Evolutionary conservation across 495 filamentous ascomycete species (phyloP), one percentile per base, ranked within the genome.

Genomic region (Hypoxylon lenormandii): DNA sequence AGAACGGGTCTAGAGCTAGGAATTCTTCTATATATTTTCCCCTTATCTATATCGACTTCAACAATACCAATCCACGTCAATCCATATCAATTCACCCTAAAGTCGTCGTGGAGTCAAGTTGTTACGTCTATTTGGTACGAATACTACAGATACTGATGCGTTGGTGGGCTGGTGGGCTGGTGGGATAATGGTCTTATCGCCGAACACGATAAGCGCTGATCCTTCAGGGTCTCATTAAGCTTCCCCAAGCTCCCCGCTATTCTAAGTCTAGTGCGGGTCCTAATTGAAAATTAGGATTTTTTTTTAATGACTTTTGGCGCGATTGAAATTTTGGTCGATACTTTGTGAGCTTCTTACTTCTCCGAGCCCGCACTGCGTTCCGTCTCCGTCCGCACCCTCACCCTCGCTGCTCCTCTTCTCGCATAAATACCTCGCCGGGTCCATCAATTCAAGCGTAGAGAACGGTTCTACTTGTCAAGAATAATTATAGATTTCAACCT

Each of bases 311-410:
- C 13, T 30, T 30, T 49, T 36, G 53, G 52, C 60, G 69, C 69
- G 48, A 60, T 55, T 51, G 57, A 70, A 65, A 60, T 70, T 70
- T 70, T 70, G 38, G 60, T 64, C 36, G 19, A 60, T 33, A 54
- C 16, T 12, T 51, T 43, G 36, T 55, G 50, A 50, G 48, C 18
- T 40, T 30, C 21, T 16, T 33, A n/a, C 53, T 26, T 22, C 61
- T 61, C 46, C 28, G 51, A 62, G 61, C 49, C 60, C 55, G 50
- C 49, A 50, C 16, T 43, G 19, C 45, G 57, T 56, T 54, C 60
- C 55, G 55, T 43, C 36, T n/a, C 45, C 42, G 12, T 51, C 52
- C 48, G 13, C 43, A 45, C 30, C 36, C 38, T 61, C 43, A 45
- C 30, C 36, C 38, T 61, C 50, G 50, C 38, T 48, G 56, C 30